Percentiles rank a stretch among this genome's conserved stretches.
Evolutionary conservation across 2,329 filamentous ascomycete species (phyloP).

Genomic region (Monosporascus cannonballus): DNA sequence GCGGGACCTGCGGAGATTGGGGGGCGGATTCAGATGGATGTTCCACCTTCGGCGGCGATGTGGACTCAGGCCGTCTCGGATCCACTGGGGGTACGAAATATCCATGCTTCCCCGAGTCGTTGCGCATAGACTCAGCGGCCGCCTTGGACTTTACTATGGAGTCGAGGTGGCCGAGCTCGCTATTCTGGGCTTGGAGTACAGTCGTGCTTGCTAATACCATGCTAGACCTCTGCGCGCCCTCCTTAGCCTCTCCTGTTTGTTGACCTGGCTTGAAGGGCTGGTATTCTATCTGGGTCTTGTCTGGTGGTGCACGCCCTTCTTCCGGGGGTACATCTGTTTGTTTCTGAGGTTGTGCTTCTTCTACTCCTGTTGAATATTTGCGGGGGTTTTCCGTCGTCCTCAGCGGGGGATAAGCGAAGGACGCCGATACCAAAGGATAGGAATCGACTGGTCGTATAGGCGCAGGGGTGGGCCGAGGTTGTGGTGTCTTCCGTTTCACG

Average conservation of each 20-base stretch:
- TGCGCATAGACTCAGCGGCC: not conserved
- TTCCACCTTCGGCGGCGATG: not conserved
- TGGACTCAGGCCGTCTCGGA: not conserved
- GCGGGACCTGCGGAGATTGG: not conserved
- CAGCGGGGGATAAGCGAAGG: constrained; percentile 21
- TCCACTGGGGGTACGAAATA: not conserved
- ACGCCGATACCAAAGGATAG: constrained; percentile 23
- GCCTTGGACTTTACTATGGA: not conserved
- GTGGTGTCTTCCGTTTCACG: constrained; percentile 10
- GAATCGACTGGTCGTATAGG: constrained; percentile 12
- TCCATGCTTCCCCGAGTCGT: not conserved
- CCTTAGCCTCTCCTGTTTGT: constrained; percentile 1
- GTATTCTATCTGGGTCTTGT: constrained; percentile 10
- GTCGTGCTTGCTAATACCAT: constrained; percentile 15
- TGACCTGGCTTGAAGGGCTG: constrained; percentile 16
- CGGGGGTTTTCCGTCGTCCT: constrained; percentile 2
- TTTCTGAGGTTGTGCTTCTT: constrained; percentile 1
- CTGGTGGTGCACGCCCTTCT: constrained; percentile 1
- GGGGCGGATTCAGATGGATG: not conserved
- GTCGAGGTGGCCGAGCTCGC: constrained; percentile 15
- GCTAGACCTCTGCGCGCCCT: constrained; percentile 5
- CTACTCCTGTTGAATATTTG: not conserved
- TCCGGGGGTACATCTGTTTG: constrained; percentile 6
- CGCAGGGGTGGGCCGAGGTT: constrained; percentile 1
- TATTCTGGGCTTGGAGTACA: constrained; percentile 21